Percentiles rank a stretch among this genome's conserved stretches.
Evolutionary conservation across 2,329 filamentous ascomycete genomes (phyloP).

Genomic region (Apiospora aurea): DNA sequence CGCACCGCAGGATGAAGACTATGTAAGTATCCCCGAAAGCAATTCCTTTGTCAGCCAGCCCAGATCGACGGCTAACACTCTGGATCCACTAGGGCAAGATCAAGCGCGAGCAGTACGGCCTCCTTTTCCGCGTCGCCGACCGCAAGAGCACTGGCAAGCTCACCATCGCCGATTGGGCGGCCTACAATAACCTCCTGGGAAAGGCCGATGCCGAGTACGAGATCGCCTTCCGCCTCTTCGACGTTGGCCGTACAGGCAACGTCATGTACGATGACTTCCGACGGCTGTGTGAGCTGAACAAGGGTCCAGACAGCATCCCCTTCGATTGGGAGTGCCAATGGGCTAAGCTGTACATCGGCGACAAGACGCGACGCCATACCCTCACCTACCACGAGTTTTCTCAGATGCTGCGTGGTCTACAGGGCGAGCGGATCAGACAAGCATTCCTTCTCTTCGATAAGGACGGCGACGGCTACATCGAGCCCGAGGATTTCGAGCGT

Average conservation of each 20-base stretch:
- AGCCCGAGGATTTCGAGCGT: slow-evolving; percentile 93
- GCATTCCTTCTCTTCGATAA: slow-evolving; percentile 93
- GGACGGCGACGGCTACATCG: slow-evolving; percentile 92
- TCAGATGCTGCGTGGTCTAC: slow-evolving; percentile 95
- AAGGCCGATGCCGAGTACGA: slow-evolving; percentile 99
- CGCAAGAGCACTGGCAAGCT: slow-evolving; percentile 76
- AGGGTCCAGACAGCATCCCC: slow-evolving; percentile 82
- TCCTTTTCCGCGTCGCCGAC: slow-evolving; percentile 93
- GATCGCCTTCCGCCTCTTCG: slow-evolving; percentile 96
- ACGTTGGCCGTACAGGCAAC: slow-evolving; percentile 80
- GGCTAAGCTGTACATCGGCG: slow-evolving; percentile 92
- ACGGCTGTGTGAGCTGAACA: slow-evolving; percentile 85
- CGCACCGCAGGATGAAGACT: slow-evolving; percentile 86
- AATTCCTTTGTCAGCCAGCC: neutral
- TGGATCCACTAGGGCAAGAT: slow-evolving; percentile 83
- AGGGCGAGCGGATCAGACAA: slow-evolving; percentile 94
- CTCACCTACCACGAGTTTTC: slow-evolving; percentile 97
- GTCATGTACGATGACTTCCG: slow-evolving; percentile 93
- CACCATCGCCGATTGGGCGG: slow-evolving; percentile 84
- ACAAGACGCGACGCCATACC: slow-evolving; percentile 84
- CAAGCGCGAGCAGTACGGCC: slow-evolving; percentile 91
- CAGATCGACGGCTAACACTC: slow-evolving; percentile 19
- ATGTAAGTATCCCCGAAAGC: slow-evolving; percentile 67
- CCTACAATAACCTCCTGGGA: slow-evolving; percentile 90
- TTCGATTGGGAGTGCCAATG: slow-evolving; percentile 98